A percentile compares a stretch with the other conserved stretches of the same genome.
Conservation (phyloP, 2,329 filamentous ascomycete species). For the Cryphonectria parasitica region DNA sequence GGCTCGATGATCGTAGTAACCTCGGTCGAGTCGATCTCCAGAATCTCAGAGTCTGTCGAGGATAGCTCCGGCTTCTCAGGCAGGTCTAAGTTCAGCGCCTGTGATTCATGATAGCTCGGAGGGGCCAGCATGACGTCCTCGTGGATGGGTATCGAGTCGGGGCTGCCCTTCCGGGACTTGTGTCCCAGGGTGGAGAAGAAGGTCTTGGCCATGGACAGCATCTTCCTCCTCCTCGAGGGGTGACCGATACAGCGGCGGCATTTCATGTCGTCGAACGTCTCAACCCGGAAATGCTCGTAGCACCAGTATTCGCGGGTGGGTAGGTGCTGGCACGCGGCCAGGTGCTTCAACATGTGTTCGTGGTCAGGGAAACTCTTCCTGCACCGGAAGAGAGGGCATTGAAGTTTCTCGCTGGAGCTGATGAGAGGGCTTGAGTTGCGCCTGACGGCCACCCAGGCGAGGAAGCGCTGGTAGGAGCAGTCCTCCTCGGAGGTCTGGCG, state of each 20-base stretch:
- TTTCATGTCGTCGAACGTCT: constrained; percentile 56
- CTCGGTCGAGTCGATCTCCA: constrained; percentile 57
- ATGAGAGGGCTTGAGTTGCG: constrained; percentile 55
- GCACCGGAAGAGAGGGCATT: constrained; percentile 58
- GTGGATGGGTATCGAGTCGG: constrained; percentile 36
- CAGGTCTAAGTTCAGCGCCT: constrained; percentile 43
- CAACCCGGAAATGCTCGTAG: constrained; percentile 56
- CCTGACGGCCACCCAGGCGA: constrained; percentile 60
- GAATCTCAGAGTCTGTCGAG: constrained; percentile 48
- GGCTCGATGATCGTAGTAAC: constrained; percentile 33
- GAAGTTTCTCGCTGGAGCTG: constrained; percentile 51
- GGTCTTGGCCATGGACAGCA: constrained; percentile 56
- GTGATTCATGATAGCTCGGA: constrained; percentile 50
- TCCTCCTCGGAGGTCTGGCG: constrained; percentile 51
- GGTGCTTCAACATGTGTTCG: constrained; percentile 58
- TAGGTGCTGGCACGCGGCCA: constrained; percentile 53
- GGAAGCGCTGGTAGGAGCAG: constrained; percentile 58
- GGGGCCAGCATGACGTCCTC: constrained; percentile 42
- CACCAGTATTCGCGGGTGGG: constrained; percentile 58
- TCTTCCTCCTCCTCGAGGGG: constrained; percentile 54
- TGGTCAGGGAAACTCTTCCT: constrained; percentile 54
- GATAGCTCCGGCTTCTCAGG: constrained; percentile 48
- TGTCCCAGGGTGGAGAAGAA: constrained; percentile 59
- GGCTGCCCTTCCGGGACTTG: constrained; percentile 45
- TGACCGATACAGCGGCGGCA: constrained; percentile 56